A percentile compares a stretch with the other conserved stretches of the same genome.
These are phyloP conservation scores for Erysimum cheiri DNA, from an alignment of 441 rosid species.

Conservation along the genomic window DNA sequence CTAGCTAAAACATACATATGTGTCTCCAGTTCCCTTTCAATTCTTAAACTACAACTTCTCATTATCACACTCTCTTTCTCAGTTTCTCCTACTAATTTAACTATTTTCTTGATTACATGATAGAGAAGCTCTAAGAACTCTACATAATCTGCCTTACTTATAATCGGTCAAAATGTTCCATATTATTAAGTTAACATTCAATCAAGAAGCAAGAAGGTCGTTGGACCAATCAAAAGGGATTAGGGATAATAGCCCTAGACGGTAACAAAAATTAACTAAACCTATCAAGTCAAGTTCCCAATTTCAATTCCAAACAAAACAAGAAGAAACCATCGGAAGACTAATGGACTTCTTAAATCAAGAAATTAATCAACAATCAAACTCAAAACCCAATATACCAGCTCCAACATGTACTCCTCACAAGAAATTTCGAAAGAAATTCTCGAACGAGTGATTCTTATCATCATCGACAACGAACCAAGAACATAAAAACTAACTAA, in stretches of 20 bases:
- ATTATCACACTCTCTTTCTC: not conserved
- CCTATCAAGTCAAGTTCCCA: not conserved
- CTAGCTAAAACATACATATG: not conserved
- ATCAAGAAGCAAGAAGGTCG: conserved; percentile 16
- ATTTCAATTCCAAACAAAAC: not conserved
- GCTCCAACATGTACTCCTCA: not conserved
- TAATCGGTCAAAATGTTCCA: not conserved
- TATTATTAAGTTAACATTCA: conserved; percentile 2
- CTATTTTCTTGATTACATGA: conserved; percentile 5
- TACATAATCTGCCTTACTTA: not conserved
- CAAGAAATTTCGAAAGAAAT: not conserved
- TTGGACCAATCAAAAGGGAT: not conserved
- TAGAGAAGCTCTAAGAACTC: conserved; percentile 12
- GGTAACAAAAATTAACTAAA: too few relatives aligned
- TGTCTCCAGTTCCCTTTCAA: not conserved
- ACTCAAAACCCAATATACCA: not conserved
- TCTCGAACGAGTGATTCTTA: not conserved
- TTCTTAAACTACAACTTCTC: not conserved
- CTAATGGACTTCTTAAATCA: conserved; percentile 16
- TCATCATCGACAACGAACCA: conserved; percentile 19
- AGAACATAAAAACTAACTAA: conserved; percentile 1
- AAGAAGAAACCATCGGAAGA: conserved; percentile 17
- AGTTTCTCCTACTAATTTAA: not conserved
- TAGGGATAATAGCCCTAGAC: not conserved
- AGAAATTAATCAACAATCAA: conserved; percentile 14